Base-by-base conservation (phyloP, 768 basidiomycete genomes). In the Leucosporidium creatinivorum region DNA sequence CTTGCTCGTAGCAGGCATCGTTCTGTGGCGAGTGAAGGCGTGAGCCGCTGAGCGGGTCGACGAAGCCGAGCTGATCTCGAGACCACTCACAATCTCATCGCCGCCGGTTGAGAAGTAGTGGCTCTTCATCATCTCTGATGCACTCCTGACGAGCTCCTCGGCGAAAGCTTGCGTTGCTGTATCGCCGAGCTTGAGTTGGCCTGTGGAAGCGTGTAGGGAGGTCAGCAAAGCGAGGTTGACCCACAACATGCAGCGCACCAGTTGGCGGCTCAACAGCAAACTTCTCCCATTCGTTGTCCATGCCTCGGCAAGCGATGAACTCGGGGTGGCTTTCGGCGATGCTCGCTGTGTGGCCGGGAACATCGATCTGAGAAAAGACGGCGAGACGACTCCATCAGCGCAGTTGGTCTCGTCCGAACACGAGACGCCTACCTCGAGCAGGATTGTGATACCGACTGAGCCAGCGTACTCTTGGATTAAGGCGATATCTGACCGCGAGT, bases 81-180 rank as follows among this genome's bases (percentile, higher is more conserved):
- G 7, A 55, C 88, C 89, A 19, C 80, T 80, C 4, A 77, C 76
- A 73, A 91, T 89, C 69, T 75, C 73, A 49, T 92, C 91, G 0
- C 91, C 91, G 0, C 91, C 91, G 0, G 89, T 89, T 70, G 84
- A 84, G 72, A 93, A 86, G 68, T 89, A 81, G n/a, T 74, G 80
- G 4, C 85, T 84, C 0, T 84, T 83, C 3, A 88, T 76, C 30
- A 81, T 79, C 23, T 78, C 74, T 2, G 76, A 62, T 1, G 85
- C 81, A 0, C 83, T 78, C 0, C 77, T 78, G 73, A 91, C 77
- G 19, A 93, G 73, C 12, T 76, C 77, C 0, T 81, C 75, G 0
- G 85, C 84, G 64, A 89, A 92, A 51, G 84, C 80, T 65, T 84
- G 79, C 12, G 86, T 86, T 2, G 80, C 82, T 0, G 82, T 76